phyloP scores from a whole-genome alignment of 768 basidiomycete genomes.

The Guyanaporus albipodus region DNA sequence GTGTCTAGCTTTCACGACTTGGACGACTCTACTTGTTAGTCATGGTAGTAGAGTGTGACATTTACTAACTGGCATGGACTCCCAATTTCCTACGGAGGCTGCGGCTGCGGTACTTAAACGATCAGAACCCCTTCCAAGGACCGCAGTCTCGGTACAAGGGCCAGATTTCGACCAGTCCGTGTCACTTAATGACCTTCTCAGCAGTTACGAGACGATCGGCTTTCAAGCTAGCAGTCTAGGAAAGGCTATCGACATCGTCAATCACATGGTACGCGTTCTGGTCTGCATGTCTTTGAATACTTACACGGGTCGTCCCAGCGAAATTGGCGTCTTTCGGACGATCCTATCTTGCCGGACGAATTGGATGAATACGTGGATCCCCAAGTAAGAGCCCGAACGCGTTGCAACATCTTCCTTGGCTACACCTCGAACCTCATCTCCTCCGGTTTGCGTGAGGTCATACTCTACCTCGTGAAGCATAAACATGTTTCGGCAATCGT shows the following conservation, averaged over 20 bases:
- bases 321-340: constrained; percentile 85
- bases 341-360: constrained; percentile 68
- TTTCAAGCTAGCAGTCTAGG: constrained; percentile 97
- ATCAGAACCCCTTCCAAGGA: constrained; percentile 65
- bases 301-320: constrained; percentile 44
- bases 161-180: constrained; percentile 77
- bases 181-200: constrained; percentile 65
- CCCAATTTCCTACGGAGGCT: constrained; percentile 49
- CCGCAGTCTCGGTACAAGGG: constrained; percentile 72
- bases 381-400: constrained; percentile 61
- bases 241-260: constrained; percentile 83
- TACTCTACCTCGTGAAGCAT: constrained; percentile 90
- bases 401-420: constrained; percentile 89
- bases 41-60: too few relatives aligned
- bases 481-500: constrained; percentile 86
- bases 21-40: too few relatives aligned
- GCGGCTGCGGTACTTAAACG: constrained; percentile 75
- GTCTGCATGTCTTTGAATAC: background rate
- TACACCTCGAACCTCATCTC: constrained; percentile 99
- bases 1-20: background rate
- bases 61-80: too few relatives aligned
- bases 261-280: constrained; percentile 71
- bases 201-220: constrained; percentile 84
- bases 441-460: constrained; percentile 91
- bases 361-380: constrained; percentile 58